Percentiles rank a stretch among this genome's conserved stretches.
Conservation (phyloP, 2,329 filamentous ascomycete species). For the Hyphodiscus sp. region DNA sequence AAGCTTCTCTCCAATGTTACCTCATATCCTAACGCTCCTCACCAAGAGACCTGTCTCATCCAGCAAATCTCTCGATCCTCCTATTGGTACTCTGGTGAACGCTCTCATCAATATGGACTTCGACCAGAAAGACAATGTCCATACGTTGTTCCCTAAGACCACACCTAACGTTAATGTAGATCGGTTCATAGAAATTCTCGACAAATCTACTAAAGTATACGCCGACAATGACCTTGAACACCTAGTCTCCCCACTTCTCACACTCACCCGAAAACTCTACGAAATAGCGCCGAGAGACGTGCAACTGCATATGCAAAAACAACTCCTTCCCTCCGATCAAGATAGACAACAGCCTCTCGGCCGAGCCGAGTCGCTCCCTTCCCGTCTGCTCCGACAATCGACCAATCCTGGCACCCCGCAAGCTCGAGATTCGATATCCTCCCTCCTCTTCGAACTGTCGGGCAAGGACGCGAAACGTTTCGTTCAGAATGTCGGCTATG, state of each 20-base stretch:
- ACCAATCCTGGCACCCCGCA: slow-evolving; percentile 66
- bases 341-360: slow-evolving; percentile 77
- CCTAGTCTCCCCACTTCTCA: slow-evolving; percentile 65
- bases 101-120: slow-evolving; percentile 74
- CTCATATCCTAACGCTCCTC: slow-evolving; percentile 65
- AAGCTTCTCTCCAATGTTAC: slow-evolving; percentile 61
- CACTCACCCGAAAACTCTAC: slow-evolving; percentile 65
- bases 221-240: slow-evolving; percentile 65
- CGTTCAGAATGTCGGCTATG: slow-evolving; percentile 89
- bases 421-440: slow-evolving; percentile 67
- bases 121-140: slow-evolving; percentile 38
- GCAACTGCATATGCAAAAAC: slow-evolving; percentile 54
- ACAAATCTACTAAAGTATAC: slow-evolving; percentile 58
- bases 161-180: slow-evolving; percentile 54
- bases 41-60: slow-evolving; percentile 50
- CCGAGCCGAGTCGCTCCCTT: slow-evolving; percentile 64
- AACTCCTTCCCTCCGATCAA: slow-evolving; percentile 67
- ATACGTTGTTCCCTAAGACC: slow-evolving; percentile 57
- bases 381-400: slow-evolving; percentile 70
- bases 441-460: slow-evolving; percentile 81
- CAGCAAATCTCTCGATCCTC: slow-evolving; percentile 63
- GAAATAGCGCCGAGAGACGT: slow-evolving; percentile 58
- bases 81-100: slow-evolving; percentile 69
- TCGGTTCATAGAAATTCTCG: slow-evolving; percentile 64
- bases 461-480: slow-evolving; percentile 73